Conservation (phyloP, 805 yeast species). For the Ogataea methanolica region DNA sequence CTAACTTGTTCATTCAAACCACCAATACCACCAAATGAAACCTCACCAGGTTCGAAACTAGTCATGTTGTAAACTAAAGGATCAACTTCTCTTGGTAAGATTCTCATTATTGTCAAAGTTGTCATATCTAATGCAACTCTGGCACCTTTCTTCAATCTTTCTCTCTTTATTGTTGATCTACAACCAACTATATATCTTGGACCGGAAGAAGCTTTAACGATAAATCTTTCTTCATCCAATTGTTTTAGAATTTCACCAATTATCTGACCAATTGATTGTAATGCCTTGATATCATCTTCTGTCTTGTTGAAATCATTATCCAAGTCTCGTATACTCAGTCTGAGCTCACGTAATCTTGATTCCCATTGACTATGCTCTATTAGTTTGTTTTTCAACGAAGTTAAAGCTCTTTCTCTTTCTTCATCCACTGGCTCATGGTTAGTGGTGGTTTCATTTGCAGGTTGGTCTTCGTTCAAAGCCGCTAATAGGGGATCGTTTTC, state of each 20-base stretch:
- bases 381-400: conserved; percentile 76
- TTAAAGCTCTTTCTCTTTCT: conserved; percentile 65
- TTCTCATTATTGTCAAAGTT: conserved; percentile 94
- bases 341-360: conserved; percentile 77
- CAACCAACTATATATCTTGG: conserved; percentile 98
- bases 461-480: conserved; percentile 45
- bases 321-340: conserved; percentile 76
- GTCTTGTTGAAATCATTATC: conserved; percentile 87
- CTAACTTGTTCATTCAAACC: conserved; percentile 94
- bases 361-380: conserved; percentile 95
- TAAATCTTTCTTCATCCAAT: conserved; percentile 88
- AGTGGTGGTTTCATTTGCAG: conserved; percentile 2
- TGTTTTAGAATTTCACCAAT: conserved; percentile 96
- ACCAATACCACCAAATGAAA: conserved; percentile 92
- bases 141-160: conserved; percentile 82
- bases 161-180: conserved; percentile 85
- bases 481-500: conserved; percentile 76
- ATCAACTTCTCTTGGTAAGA: conserved; percentile 96
- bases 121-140: conserved; percentile 98
- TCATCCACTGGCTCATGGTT: conserved; percentile 15
- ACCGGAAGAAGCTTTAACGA: conserved; percentile 94
- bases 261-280: conserved; percentile 95
- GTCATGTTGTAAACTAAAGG: conserved; percentile 98
- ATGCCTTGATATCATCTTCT: conserved; percentile 93
- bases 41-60: conserved; percentile 95